These are phyloP conservation scores for Porcisia deanei DNA, from an alignment of 208 protist genomes.

Conservation along the genomic window DNA sequence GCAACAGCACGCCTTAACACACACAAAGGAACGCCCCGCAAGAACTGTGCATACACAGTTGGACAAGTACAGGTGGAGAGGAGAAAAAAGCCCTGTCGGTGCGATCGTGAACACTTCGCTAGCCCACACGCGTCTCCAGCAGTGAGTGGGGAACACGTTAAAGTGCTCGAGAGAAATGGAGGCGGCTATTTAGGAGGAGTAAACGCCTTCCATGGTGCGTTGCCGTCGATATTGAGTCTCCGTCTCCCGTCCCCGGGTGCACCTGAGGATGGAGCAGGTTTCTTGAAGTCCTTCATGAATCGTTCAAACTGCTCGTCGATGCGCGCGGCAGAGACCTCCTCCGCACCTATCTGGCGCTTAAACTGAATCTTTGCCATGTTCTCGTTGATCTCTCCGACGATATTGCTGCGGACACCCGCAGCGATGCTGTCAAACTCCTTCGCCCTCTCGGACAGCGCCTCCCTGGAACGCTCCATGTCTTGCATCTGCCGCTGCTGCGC, in stretches of 20 bases:
- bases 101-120: not conserved
- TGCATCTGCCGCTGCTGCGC: constrained; percentile 55
- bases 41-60: not conserved
- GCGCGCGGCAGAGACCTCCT: constrained; percentile 67
- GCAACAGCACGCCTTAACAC: not conserved
- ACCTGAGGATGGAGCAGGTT: constrained; percentile 15
- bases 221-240: constrained; percentile 76
- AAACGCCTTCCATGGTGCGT: constrained; percentile 83
- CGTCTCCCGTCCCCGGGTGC: not conserved
- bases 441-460: constrained; percentile 32
- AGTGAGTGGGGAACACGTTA: not conserved
- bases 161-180: not conserved
- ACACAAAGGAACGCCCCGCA: not conserved
- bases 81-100: not conserved
- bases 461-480: constrained; percentile 42
- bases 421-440: constrained; percentile 27
- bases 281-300: constrained; percentile 82
- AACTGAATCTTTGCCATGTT: constrained; percentile 88
- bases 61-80: not conserved
- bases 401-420: constrained; percentile 14
- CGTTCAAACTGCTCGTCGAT: constrained; percentile 91
- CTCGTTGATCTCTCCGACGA: constrained; percentile 71
- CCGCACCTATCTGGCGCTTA: constrained; percentile 58
- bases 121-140: not conserved
- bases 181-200: constrained; percentile 37